phyloP scores from a whole-genome alignment of 768 basidiomycete genomes.

The Phaeotremella fagi region DNA sequence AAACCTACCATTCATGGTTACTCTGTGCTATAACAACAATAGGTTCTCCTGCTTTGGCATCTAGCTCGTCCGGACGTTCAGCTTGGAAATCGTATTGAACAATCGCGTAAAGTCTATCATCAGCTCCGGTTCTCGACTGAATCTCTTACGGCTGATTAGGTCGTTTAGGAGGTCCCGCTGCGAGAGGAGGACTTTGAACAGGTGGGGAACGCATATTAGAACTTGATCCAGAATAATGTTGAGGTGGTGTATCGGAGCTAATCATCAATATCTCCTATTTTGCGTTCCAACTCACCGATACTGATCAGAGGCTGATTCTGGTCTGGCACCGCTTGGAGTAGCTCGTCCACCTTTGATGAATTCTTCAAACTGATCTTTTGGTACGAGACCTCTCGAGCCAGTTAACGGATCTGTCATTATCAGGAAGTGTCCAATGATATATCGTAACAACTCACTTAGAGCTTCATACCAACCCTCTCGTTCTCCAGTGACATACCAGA shows the following conservation, averaged over 20 bases:
- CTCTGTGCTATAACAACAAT: slow-evolving; percentile 98
- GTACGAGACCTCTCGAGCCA: slow-evolving; percentile 85
- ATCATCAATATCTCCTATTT: background rate
- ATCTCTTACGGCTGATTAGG: slow-evolving; percentile 23
- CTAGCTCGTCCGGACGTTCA: slow-evolving; percentile 94
- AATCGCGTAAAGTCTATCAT: slow-evolving; percentile 77
- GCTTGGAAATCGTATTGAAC: slow-evolving; percentile 93
- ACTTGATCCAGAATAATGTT: slow-evolving; percentile 18
- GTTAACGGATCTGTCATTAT: slow-evolving; percentile 64
- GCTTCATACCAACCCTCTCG: slow-evolving; percentile 81
- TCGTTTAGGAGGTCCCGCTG: slow-evolving; percentile 9
- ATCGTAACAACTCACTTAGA: slow-evolving; percentile 54
- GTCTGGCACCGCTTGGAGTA: background rate
- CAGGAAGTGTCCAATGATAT: background rate
- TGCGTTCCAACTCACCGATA: slow-evolving; percentile 12
- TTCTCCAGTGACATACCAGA: slow-evolving; percentile 90
- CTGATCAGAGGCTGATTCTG: slow-evolving; percentile 2
- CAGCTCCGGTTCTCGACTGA: slow-evolving; percentile 2
- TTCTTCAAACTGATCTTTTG: slow-evolving; percentile 81
- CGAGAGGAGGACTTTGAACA: too few species aligned
- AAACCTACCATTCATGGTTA: slow-evolving; percentile 83
- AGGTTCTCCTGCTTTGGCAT: slow-evolving; percentile 86
- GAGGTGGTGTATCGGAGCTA: slow-evolving; percentile 31
- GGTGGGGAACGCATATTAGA: slow-evolving; percentile 28
- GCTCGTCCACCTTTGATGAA: slow-evolving; percentile 60